Evolutionary conservation across 1,139 yeast genomes (phyloP).

Genomic region (Suhomyces bolitotheri): DNA sequence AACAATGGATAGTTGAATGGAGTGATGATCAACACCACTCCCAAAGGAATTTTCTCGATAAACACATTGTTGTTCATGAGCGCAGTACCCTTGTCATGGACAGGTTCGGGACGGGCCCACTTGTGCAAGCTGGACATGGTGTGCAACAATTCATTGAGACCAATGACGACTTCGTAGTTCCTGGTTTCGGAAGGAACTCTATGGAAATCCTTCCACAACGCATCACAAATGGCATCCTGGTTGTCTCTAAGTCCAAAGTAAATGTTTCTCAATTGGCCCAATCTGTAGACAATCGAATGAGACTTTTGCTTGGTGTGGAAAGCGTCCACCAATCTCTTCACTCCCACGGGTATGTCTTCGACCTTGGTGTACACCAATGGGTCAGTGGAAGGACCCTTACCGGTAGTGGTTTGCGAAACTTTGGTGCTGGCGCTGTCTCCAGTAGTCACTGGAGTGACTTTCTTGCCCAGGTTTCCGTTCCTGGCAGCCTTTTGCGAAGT

Average conservation of each 20-base stretch:
- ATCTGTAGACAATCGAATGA: conserved; percentile 56
- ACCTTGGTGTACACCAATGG: conserved; percentile 44
- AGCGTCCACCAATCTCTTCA: conserved; percentile 39
- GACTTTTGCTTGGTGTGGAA: conserved; percentile 53
- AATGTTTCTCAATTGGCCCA: conserved; percentile 65
- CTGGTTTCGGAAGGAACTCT: conserved; percentile 63
- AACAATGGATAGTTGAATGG: conserved; percentile 88
- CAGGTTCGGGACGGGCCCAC: conserved; percentile 60
- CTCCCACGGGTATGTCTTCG: conserved; percentile 50
- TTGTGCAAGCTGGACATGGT: conserved; percentile 59
- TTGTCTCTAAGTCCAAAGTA: conserved; percentile 68
- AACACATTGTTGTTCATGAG: conserved; percentile 49
- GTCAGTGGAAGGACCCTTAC: conserved; percentile 1
- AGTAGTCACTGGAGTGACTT: no score
- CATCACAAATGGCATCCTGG: conserved; percentile 52
- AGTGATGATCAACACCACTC: conserved; percentile 71
- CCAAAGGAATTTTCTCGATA: conserved; percentile 70
- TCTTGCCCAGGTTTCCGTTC: no score
- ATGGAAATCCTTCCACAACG: conserved; percentile 66
- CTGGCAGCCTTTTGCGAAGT: no score
- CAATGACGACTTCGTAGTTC: conserved; percentile 54
- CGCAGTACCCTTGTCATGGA: conserved; percentile 46
- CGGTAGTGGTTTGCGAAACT: background rate
- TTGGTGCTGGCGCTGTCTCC: background rate
- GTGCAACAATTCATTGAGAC: conserved; percentile 57